Evolutionary conservation across 106 monocot genomes (phyloP), one percentile per base, ranked within the genome.

Genomic region (Dioscorea dumetorum): DNA sequence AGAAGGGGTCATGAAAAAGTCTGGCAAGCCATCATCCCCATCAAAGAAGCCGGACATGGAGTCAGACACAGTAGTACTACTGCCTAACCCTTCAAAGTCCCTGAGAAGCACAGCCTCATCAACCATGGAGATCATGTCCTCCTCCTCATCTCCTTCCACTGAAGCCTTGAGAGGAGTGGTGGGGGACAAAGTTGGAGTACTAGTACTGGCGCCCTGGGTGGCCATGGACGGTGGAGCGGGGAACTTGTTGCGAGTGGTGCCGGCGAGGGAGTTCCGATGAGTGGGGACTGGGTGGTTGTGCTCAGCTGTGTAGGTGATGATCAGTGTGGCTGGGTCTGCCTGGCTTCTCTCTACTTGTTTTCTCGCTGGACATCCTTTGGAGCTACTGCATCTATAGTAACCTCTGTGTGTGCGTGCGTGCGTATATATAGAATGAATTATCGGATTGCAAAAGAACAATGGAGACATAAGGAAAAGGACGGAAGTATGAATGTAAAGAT

Each of bases 221-320:
- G 62, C 17, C 35, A 70, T 18, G 17, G 79, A 10, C 8, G 71
- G 50, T 20, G 83, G 50, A 13, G 70, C 32, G 8, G 83, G 60
- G 19, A 54, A 54, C 15, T 54, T 16, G 54, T 54, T 54, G 31
- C 88, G 78, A 0, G 83, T 83, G 73, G 81, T 85, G 15, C 94
- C 94, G 20, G 94, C 88, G 61, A 91, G 94, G 49, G 91, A 85
- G 81, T 91, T 95, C 49, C 91, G 83, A 77, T 85, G 77, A 12
- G 77, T 64, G 21, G 85, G 85, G 22, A 77, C 24, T 6, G 81
- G 81, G 71, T 85, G 85, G 74, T 81, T 85, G 67, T 85, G 85
- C 71, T 85, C 85, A 17, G 77, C 80, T 1, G 81, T 85, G 81
- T 85, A 85, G 56, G 85, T 78, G 70, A 85, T 72, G 33, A 81